Percentiles rank a stretch among this genome's conserved stretches.
These are phyloP conservation scores for Trametes versicolor DNA, from an alignment of 1,284 basidiomycete species.

Conservation along the genomic window DNA sequence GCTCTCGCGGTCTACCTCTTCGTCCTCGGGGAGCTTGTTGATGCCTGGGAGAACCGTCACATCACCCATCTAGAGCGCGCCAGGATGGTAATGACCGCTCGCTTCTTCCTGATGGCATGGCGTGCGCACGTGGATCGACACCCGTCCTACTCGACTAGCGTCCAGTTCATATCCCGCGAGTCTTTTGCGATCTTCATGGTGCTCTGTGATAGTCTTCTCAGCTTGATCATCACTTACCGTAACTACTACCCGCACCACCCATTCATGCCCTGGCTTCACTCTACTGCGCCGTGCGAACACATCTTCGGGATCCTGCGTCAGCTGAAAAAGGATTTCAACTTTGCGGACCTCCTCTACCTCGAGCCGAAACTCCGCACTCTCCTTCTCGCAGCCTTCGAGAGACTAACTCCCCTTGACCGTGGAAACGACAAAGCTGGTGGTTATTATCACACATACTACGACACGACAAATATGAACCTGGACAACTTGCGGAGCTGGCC, in stretches of 20 bases:
- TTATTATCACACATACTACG: too few relatives aligned
- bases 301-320: neutral
- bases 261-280: constrained; percentile 1
- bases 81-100: neutral
- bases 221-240: constrained; percentile 46
- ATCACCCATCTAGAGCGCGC: constrained; percentile 3
- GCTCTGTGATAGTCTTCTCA: constrained; percentile 44
- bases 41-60: constrained; percentile 4
- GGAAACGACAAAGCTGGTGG: too few relatives aligned
- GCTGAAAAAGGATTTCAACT: neutral
- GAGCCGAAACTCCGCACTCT: too few relatives aligned
- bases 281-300: constrained; percentile 4
- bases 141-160: constrained; percentile 22
- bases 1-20: constrained; percentile 37
- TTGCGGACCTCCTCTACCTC: too few relatives aligned
- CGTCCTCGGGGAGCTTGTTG: constrained; percentile 53
- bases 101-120: constrained; percentile 48
- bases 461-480: too few relatives aligned
- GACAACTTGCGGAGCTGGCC: too few relatives aligned
- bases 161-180: constrained; percentile 46
- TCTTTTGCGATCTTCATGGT: constrained; percentile 43
- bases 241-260: constrained; percentile 35
- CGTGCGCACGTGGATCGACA: constrained; percentile 39
- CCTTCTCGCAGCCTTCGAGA: too few relatives aligned
- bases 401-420: too few relatives aligned